Evolutionary conservation across 345 rosid genomes (phyloP), one percentile per base, ranked within the genome.

Genomic region (Populus tremula): DNA sequence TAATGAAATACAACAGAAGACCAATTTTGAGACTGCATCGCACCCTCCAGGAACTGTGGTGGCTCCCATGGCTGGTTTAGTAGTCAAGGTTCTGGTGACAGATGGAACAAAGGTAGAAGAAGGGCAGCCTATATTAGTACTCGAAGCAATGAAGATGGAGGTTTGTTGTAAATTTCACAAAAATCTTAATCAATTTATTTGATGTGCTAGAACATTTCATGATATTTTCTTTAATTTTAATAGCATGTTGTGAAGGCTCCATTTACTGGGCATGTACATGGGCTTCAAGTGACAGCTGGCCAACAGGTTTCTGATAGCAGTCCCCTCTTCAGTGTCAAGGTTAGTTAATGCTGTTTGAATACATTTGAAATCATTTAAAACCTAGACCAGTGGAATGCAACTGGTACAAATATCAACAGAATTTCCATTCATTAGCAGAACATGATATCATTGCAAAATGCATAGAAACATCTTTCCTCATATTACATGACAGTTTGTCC

Each of bases 121-220:
- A 83, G 97, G 92, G 41, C 98, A 92, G 83, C 92, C 96, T 64
- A 79, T 93, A 23, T 74, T 95, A 75, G 97, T 95, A 82, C 79
- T 95, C 54, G 98, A 93, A 85, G 98, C 98, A 78, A 95, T 93
- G 98, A 95, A 95, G 88, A 95, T 95, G 98, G 99, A 95, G 99
- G 98, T 92, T 73, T 49, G 87, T 81, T 56, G 53, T 31, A 5
- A 71, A 67, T 65, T 41, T 76, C 16, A 38, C 69, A 72, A 61
- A 49, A 33, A 64, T 66, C 41, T 38, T 33, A 61, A 62, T 63
- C 25, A 14, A 39, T 43, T 62, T 1, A 10, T 72, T 79, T 23
- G 23, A 43, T 66, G 59, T 56, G 67, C 38, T 2, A 27, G 61
- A 4, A 74, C 45, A 76, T 36, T 64, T 70, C 39, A 33, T 23